Evolutionary conservation across 2,329 filamentous ascomycete genomes (phyloP).

Genomic region (Aureobasidium sp.): DNA sequence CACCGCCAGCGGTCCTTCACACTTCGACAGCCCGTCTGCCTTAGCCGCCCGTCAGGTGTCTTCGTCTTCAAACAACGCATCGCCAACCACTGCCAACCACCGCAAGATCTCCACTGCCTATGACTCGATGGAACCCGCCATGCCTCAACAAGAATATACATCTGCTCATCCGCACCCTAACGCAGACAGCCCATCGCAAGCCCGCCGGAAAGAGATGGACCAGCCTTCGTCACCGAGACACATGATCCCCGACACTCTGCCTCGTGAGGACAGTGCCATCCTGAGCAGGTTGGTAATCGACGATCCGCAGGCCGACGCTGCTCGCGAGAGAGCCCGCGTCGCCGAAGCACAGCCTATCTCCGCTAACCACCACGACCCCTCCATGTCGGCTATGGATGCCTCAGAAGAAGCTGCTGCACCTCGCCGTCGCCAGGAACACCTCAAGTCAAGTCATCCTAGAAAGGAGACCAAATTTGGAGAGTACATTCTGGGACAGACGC

Average conservation of each 20-base stretch:
- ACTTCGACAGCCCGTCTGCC: slow-evolving; percentile 28
- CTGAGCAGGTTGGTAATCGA: slow-evolving; percentile 71
- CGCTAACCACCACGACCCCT: slow-evolving; percentile 38
- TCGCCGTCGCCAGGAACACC: slow-evolving; percentile 53
- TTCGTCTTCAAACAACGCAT: slow-evolving; percentile 1
- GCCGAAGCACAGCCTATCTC: slow-evolving; percentile 49
- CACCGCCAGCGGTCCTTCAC: slow-evolving; percentile 36
- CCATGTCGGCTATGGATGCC: slow-evolving; percentile 43
- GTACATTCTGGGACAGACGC: slow-evolving; percentile 90
- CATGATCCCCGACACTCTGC: slow-evolving; percentile 47
- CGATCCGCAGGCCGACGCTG: slow-evolving; percentile 66
- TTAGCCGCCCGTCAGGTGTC: slow-evolving; percentile 17
- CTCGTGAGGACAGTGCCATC: slow-evolving; percentile 71
- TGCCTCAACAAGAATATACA: slow-evolving; percentile 20
- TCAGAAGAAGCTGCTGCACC: slow-evolving; percentile 38
- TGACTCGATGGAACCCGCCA: slow-evolving; percentile 11
- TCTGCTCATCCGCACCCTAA: slow-evolving; percentile 22
- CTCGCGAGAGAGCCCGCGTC: slow-evolving; percentile 63
- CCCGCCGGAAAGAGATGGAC: slow-evolving; percentile 14
- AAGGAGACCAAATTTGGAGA: slow-evolving; percentile 91
- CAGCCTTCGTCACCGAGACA: slow-evolving; percentile 46
- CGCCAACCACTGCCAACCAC: not conserved
- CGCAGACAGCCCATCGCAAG: slow-evolving; percentile 1
- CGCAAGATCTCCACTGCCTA: slow-evolving; percentile 12
- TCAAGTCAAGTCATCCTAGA: slow-evolving; percentile 39